Evolutionary conservation across 1,284 basidiomycete genomes (phyloP), one percentile per base, ranked within the genome.

Genomic region (Gymnopus androsaceus): DNA sequence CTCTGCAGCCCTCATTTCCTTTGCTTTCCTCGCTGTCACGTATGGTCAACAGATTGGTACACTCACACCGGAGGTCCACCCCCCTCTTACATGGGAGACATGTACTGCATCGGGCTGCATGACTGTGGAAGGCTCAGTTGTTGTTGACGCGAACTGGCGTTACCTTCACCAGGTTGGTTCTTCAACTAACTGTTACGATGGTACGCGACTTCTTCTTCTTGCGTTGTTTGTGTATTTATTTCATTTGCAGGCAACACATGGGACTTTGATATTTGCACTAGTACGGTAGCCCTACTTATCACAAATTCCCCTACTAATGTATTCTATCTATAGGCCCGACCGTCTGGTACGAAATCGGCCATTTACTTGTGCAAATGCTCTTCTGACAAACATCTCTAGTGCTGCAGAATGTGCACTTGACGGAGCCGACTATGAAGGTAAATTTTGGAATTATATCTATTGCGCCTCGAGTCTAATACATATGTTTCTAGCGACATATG

Each of bases 101-200:
- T 80, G 79, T 63, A 74, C 74, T n/a, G 62, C 66, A 19, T 59
- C 66, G 25, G 76, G 78, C 36, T 80, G 78, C 70, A 72, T 69
- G 4, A 69, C 66, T 31, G 56, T 66, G 33, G 44, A 59, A 36
- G 62, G 69, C 8, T 60, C 69, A 23, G 68, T 82, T 48, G 75
- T 76, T 7, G 68, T 83, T 57, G 80, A 83, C 64, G 59, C 78
- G 56, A 83, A 82, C 73, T 83, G 78, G 77, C 76, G 80, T 56
- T 81, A 78, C 79, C 55, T 75, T 3, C 81, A 82, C 66, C 64
- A 67, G 46, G 72, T 72, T 51, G 64, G 64, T 53, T 71, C 21
- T 15, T 75, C 66, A 66, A 77, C 75, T 58, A 83, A 83, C 71
- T 83, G 81, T 69, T 82, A 81, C 70, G 81, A 5, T 81, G 79